These are phyloP conservation scores for Rubus idaeus DNA, from an alignment of 306 rosid genomes.

Conservation along the genomic window DNA sequence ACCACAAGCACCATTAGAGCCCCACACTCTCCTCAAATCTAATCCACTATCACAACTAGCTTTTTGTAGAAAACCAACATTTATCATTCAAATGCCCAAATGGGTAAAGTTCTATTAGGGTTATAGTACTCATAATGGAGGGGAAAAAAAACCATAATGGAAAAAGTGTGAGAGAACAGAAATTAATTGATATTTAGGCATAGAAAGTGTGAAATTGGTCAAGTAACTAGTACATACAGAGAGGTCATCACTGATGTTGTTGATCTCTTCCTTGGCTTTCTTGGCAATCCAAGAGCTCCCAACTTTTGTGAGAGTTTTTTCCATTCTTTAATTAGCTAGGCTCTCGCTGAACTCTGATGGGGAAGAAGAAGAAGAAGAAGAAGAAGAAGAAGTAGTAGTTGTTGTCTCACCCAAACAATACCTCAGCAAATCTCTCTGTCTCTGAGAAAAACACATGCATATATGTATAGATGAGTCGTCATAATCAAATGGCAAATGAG, in stretches of 20 bases:
- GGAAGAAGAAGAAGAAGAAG: not conserved
- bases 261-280: slow-evolving; percentile 76
- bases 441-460: not conserved
- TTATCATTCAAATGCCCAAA: not conserved
- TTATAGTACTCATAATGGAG: not conserved
- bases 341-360: not conserved
- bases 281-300: slow-evolving; percentile 82
- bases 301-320: slow-evolving; percentile 77
- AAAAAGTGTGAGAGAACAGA: not conserved
- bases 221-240: slow-evolving; percentile 12
- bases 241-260: slow-evolving; percentile 61
- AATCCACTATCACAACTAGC: not conserved
- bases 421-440: not conserved
- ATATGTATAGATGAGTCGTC: not conserved
- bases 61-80: not conserved
- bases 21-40: too few relatives aligned
- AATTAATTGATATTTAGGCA: not conserved
- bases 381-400: not conserved
- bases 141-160: not conserved
- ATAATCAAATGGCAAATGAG: not conserved
- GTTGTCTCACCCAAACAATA: not conserved
- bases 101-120: not conserved
- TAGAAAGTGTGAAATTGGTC: not conserved
- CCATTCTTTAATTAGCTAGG: slow-evolving; percentile 37
- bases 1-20: too few relatives aligned